Base-by-base conservation (phyloP, 2,329 filamentous ascomycete genomes). In the Didymella pomorum region DNA sequence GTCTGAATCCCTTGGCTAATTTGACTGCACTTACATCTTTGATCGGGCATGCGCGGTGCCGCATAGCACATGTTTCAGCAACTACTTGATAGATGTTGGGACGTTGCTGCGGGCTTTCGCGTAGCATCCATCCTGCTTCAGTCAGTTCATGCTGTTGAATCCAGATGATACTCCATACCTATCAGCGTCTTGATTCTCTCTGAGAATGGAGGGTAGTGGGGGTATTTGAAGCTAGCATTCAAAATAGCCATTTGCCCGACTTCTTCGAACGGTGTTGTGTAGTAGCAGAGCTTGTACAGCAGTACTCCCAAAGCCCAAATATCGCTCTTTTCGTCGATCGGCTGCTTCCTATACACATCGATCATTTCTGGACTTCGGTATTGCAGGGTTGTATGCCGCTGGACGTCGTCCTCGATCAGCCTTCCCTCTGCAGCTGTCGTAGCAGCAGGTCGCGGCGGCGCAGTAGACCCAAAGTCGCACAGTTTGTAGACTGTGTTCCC, bases 301-400 rank as follows among this genome's bases (percentile, higher is more conserved):
- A 99, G 81, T 41, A 99, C 95, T 5, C 95, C 95, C 61, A 99
- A 80, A 1, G 95, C 95, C 95, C 93, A 99, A 28, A 99, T 97
- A 77, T 99, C 95, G 47, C 93, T 96, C 81, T 99, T 99, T 80
- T 99, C 95, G 73, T 99, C 92, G 73, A 99, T 97, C 0, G 95
- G 93, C 69, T 93, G 92, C 78, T 96, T 97, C 63, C 93, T 86
- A 79, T 97, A 99, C 23, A 99, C 95, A 72, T 99, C 95, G 60
- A 99, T 89, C 95, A 99, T 99, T 79, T 99, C 95, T 6, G 95
- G 95, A 75, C 94, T 98, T 66, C 95, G 86, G 76, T 99, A 99
- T 77, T 99, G 95, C 79, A 99, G 84, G 0, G 95, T 99, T 0
- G 95, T 99, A 75, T 99, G 94, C 71, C 92, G 91, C 78, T 98